Percentiles rank a stretch among this genome's conserved stretches.
Conservation (phyloP, 2,329 filamentous ascomycete species). For the Ceratocystis diversiconidia region DNA sequence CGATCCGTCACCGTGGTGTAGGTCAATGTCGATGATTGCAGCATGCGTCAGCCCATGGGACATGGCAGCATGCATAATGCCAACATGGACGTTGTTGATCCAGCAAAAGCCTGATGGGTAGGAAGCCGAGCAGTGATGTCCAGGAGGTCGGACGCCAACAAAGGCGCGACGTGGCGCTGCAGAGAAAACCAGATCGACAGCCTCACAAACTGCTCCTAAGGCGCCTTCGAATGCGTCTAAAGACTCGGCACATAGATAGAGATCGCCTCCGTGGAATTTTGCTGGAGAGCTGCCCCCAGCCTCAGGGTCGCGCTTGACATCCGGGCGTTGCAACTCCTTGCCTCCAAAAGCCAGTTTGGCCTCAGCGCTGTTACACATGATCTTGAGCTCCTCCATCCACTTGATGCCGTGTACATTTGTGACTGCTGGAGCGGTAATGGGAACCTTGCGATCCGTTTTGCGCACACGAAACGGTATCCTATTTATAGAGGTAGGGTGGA, state of each 20-base stretch:
- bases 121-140: slow-evolving; percentile 84
- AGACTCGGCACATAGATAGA: slow-evolving; percentile 82
- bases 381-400: slow-evolving; percentile 86
- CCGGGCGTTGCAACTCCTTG: slow-evolving; percentile 61
- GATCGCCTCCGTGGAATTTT: slow-evolving; percentile 70
- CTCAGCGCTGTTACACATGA: slow-evolving; percentile 72
- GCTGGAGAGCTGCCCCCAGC: slow-evolving; percentile 26
- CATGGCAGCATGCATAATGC: slow-evolving; percentile 78
- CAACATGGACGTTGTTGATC: slow-evolving; percentile 96
- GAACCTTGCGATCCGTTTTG: slow-evolving; percentile 59
- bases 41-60: slow-evolving; percentile 81
- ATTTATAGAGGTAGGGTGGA: slow-evolving; percentile 39
- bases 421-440: slow-evolving; percentile 61
- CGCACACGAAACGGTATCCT: slow-evolving; percentile 68
- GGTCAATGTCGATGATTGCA: slow-evolving; percentile 81
- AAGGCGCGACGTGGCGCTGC: slow-evolving; percentile 60
- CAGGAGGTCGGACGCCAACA: slow-evolving; percentile 81
- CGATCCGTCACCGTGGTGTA: slow-evolving; percentile 91
- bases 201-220: slow-evolving; percentile 84
- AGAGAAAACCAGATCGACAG: slow-evolving; percentile 69
- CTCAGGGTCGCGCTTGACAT: slow-evolving; percentile 40
- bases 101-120: slow-evolving; percentile 94
- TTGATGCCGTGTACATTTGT: slow-evolving; percentile 80
- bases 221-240: slow-evolving; percentile 79
- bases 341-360: slow-evolving; percentile 60